Base-by-base conservation (phyloP, 768 basidiomycete species). In the Rhodotorula sphaerocarpa region DNA sequence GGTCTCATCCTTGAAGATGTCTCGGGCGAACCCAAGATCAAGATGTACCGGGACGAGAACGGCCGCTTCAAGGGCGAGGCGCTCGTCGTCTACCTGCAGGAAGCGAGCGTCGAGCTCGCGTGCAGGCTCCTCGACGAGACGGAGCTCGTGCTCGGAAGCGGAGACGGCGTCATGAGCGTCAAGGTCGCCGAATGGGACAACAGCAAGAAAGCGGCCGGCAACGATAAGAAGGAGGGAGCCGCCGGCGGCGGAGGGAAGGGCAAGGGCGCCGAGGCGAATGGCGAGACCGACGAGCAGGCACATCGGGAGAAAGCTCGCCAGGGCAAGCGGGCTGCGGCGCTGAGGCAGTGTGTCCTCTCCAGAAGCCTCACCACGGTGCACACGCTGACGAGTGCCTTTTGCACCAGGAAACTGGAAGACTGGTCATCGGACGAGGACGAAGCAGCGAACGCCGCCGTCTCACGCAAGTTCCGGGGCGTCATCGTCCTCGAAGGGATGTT, bases 401-500 rank as follows among this genome's bases (percentile, higher is more conserved):
- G 51, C 18, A 14, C 30, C 71, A 96, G 93, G 73, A 96, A 93
- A 79, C 76, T 96, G 33, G 81, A 81, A 55, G 90, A 95, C 72
- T 97, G 93, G 93, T 39, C 36, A 16, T 86, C 89, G 36, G 89
- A 90, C 73, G 90, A 92, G 66, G 89, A 89, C 81, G 53, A 61
- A 12, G 18, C 67, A 21, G 57, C 41, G 30, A 51, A 54, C 7
- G 61, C 53, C 42, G 27, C 73, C 70, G 33, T 75, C 78, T 28
- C 72, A 9, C 82, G 82, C 74, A 80, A 82, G 73, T 81, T 81
- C 71, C 80, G 79, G 74, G 41, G 82, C 48, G 86, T 96, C 6
- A 92, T 95, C 14, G 90, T 99, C 1, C 78, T 99, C 66, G 92
- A 89, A 74, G 84, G 90, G 71, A 96, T 96, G 91, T 99, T 99